phyloP scores from a whole-genome alignment of 306 rosid genomes.

The Rosa lucieae region DNA sequence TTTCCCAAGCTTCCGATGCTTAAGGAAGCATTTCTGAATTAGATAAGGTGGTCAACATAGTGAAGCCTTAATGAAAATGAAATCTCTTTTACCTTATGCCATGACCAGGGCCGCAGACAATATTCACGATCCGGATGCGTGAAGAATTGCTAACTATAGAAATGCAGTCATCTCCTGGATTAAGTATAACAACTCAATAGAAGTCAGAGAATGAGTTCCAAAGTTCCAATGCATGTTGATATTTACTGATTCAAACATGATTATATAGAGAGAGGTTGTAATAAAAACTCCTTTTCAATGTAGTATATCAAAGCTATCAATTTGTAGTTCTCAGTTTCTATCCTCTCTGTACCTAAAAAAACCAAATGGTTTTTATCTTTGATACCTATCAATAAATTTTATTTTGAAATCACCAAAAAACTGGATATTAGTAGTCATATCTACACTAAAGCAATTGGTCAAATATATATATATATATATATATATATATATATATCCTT shows the following conservation, averaged over 20 bases:
- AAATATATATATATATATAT: no score
- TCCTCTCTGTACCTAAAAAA: not conserved
- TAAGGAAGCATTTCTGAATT: constrained; percentile 29
- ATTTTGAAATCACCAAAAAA: not conserved
- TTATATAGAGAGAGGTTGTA: not conserved
- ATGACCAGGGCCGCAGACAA: constrained; percentile 89
- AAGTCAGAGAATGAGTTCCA: not conserved
- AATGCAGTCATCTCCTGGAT: constrained; percentile 92
- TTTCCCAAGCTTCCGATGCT: constrained; percentile 99
- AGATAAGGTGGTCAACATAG: constrained; percentile 10
- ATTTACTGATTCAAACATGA: not conserved
- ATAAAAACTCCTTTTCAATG: not conserved
- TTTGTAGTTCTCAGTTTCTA: not conserved
- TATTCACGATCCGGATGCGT: constrained; percentile 53
- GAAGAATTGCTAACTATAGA: constrained; percentile 86
- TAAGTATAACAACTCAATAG: constrained; percentile 7
- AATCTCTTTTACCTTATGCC: constrained; percentile 72
- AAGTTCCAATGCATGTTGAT: not conserved
- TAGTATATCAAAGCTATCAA: not conserved
- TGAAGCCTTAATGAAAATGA: not conserved
- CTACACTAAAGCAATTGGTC: not conserved
- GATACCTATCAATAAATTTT: not conserved
- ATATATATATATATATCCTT: not conserved
- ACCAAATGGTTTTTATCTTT: not conserved
- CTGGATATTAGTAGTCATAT: not conserved